phyloP scores from a whole-genome alignment of 345 rosid species.

The Jatropha curcas region DNA sequence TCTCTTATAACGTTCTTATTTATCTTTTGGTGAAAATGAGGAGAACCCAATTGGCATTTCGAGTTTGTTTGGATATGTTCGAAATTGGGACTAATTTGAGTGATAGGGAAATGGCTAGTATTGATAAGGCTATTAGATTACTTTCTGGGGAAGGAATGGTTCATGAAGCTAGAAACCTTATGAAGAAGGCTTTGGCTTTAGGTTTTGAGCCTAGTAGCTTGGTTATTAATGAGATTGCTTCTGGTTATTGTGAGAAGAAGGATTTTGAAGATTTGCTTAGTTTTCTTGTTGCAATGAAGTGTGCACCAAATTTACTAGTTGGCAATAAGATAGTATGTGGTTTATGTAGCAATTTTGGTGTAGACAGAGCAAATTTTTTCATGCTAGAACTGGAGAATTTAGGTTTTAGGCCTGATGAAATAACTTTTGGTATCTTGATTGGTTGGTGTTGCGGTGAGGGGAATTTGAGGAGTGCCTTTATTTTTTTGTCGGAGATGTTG shows the following conservation, averaged over 20 bases:
- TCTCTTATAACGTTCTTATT: constrained; percentile 46
- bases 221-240: constrained; percentile 47
- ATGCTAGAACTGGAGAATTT: constrained; percentile 53
- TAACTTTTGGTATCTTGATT: constrained; percentile 68
- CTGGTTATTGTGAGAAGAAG: constrained; percentile 65
- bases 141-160: constrained; percentile 62
- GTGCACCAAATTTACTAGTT: constrained; percentile 41
- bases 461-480: constrained; percentile 46
- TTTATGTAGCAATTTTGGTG: constrained; percentile 51
- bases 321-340: constrained; percentile 63
- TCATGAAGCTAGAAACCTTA: constrained; percentile 61
- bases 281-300: constrained; percentile 47
- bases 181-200: constrained; percentile 49
- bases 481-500: constrained; percentile 50
- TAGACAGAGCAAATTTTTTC: constrained; percentile 53
- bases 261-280: constrained; percentile 71
- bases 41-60: constrained; percentile 46
- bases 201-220: constrained; percentile 44
- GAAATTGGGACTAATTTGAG: constrained; percentile 27
- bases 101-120: constrained; percentile 26
- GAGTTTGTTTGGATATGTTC: constrained; percentile 58
- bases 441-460: constrained; percentile 69
- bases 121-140: constrained; percentile 50
- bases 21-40: constrained; percentile 48
- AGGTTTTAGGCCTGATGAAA: constrained; percentile 59